Evolutionary conservation across 1,139 yeast genomes (phyloP), one percentile per base, ranked within the genome.

Genomic region (Barnettozyma hawaiiensis): DNA sequence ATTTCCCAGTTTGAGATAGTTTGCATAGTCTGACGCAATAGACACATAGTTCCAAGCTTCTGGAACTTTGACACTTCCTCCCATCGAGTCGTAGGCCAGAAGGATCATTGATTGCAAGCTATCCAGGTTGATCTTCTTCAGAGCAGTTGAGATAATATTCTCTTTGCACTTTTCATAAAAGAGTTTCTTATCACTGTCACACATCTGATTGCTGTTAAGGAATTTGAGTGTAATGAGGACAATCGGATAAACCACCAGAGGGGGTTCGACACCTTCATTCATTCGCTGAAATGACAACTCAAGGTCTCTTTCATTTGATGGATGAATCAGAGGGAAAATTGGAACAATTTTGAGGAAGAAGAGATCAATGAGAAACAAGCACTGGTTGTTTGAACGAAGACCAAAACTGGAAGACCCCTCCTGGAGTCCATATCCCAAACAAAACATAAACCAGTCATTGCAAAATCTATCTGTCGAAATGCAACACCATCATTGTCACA

Each of bases 11-110:
- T 53, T 53, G 35, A 53, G 35, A 36, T 53, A 51, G 12, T 47
- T 48, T 10, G 54, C 54, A 40, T 53, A 53, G 27, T 51, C 55
- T 19, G 53, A 49, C 4, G 57, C 57, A 32, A 53, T 50, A 15
- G 54, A 50, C 11, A 53, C 55, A 37, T 50, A 53, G 31, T 53
- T 53, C 57, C 57, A 53, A 24, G 51, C 45, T 23, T 53, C 57
- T 3, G 57, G 57, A 4, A 51, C 54, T 39, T 53, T 53, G 4
- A 47, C 52, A 32, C 48, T 47, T 2, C 50, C 54, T 7, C 51
- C 47, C 4, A 53, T 31, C 0, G 54, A 45, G 19, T 26, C 28
- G 15, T 26, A 26, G 6, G 28, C 28, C 4, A 26, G 28, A 26
- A 26, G 28, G 28, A 26, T 26, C 28, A 26, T 14, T n/a, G 28